Evolutionary conservation across 176 grass and related monocot species (phyloP).

Genomic region (Saccharum spontaneum): DNA sequence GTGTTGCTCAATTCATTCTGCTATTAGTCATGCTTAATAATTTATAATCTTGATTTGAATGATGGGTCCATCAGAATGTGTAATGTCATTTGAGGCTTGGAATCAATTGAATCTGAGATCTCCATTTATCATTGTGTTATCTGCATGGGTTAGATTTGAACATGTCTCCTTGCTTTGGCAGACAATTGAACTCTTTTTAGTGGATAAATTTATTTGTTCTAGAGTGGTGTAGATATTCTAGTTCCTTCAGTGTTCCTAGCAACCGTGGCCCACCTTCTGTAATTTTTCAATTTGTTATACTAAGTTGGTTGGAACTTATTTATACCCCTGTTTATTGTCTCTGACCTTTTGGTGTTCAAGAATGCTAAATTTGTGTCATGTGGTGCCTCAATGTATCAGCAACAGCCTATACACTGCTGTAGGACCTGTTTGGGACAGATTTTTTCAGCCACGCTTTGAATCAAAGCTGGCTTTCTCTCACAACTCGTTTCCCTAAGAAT

Average conservation of each 20-base stretch:
- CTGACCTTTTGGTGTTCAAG: not conserved
- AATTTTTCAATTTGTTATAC: not conserved
- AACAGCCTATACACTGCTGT: not conserved
- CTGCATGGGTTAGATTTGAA: not conserved
- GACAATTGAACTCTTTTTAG: not conserved
- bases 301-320: slow-evolving; percentile 4
- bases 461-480: not conserved
- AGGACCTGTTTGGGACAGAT: not conserved
- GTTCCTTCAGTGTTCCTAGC: not conserved
- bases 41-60: not conserved
- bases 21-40: not conserved
- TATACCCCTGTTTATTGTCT: not conserved
- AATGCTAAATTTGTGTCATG: not conserved
- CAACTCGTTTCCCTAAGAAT: too few relatives aligned
- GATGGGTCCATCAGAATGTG: not conserved
- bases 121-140: slow-evolving; percentile 1
- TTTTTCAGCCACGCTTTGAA: not conserved
- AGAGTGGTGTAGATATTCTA: not conserved
- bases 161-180: not conserved
- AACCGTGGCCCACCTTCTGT: not conserved
- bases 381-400: not conserved
- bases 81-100: not conserved
- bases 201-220: not conserved
- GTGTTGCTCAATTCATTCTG: not conserved
- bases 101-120: not conserved